Percentiles rank a stretch among this genome's conserved stretches.
Conservation (phyloP, 164 flowering plant species). For the Umbellularia californica region DNA sequence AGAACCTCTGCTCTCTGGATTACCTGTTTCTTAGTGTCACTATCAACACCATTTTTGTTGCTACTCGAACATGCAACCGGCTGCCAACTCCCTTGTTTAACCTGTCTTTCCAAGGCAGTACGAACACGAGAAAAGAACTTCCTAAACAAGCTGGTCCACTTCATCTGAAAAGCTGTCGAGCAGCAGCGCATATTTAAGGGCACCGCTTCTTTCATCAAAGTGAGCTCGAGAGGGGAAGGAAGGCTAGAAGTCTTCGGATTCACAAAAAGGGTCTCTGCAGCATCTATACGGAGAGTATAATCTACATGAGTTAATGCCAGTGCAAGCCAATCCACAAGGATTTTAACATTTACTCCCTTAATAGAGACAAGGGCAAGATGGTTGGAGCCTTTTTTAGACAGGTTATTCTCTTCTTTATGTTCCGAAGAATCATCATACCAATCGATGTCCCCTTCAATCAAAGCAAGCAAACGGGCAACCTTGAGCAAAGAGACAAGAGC, state of each 20-base stretch:
- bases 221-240: constrained; percentile 85
- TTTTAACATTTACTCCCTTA: constrained; percentile 59
- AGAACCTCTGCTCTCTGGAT: constrained; percentile 53
- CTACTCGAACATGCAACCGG: constrained; percentile 30
- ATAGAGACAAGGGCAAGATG: constrained; percentile 46
- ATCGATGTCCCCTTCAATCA: constrained; percentile 91
- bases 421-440: constrained; percentile 22
- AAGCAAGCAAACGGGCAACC: constrained; percentile 79
- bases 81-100: constrained; percentile 64
- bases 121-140: constrained; percentile 90
- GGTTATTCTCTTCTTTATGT: constrained; percentile 16
- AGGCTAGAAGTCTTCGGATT: constrained; percentile 87
- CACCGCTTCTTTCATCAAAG: constrained; percentile 69
- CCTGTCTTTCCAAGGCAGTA: constrained; percentile 86
- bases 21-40: constrained; percentile 22
- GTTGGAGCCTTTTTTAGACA: constrained; percentile 14
- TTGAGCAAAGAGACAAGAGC: constrained; percentile 83
- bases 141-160: constrained; percentile 87
- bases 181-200: constrained; percentile 94
- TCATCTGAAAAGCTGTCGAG: constrained; percentile 97
- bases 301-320: constrained; percentile 85
- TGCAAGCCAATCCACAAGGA: constrained; percentile 67
- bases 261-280: constrained; percentile 88
- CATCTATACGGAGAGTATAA: constrained; percentile 91
- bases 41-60: constrained; percentile 13